Conservation (phyloP, 495 filamentous ascomycete species). For the Podospora pseudopauciseta region DNA sequence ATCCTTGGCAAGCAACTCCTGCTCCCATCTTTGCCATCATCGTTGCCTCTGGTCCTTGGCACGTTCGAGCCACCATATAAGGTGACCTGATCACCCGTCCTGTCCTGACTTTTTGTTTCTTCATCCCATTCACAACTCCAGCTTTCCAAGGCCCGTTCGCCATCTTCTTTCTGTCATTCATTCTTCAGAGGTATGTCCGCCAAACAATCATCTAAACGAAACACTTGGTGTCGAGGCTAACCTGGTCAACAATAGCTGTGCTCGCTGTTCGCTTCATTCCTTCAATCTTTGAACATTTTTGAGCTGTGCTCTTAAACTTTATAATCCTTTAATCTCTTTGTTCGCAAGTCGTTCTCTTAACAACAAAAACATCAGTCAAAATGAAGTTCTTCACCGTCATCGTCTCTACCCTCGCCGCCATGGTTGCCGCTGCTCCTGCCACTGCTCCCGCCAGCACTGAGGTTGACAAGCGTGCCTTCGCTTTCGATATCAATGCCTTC, state of each 20-base stretch:
- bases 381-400: conserved; percentile 46
- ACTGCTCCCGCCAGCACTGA: conserved; percentile 11
- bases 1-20: conserved; percentile 40
- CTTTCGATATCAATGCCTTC: conserved; percentile 37
- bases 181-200: conserved; percentile 45
- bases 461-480: conserved; percentile 27
- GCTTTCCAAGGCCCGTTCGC: conserved; percentile 22
- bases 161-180: conserved; percentile 44
- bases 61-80: conserved; percentile 40
- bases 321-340: conserved; percentile 39
- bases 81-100: conserved; percentile 22
- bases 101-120: conserved; percentile 30
- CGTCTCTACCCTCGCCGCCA: conserved; percentile 39
- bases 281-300: conserved; percentile 41
- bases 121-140: conserved; percentile 40
- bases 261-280: conserved; percentile 50
- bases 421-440: conserved; percentile 38
- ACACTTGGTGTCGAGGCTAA: conserved; percentile 13
- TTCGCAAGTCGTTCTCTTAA: conserved; percentile 20
- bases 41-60: conserved; percentile 20
- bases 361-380: conserved; percentile 31
- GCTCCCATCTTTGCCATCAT: conserved; percentile 35
- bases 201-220: neutral
- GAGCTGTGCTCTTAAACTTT: conserved; percentile 47
- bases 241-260: conserved; percentile 38